Percentiles rank a stretch among this genome's conserved stretches.
phyloP scores from a whole-genome alignment of 179 eudicot genomes.

The Drosera spatulata region DNA sequence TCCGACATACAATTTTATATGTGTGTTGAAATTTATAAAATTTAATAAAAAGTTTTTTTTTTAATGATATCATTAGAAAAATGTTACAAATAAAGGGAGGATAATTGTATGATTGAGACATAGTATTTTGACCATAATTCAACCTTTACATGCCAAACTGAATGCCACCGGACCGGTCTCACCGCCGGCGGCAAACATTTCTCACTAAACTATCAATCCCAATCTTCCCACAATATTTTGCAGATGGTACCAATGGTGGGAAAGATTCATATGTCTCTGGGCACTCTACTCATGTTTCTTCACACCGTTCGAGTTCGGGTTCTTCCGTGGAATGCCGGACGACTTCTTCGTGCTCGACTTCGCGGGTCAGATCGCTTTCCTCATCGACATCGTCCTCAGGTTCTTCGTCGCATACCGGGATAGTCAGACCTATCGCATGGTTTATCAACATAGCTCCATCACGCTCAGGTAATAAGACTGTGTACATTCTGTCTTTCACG shows the following conservation, averaged over 20 bases:
- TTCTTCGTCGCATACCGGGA: conserved; percentile 83
- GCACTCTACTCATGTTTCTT: conserved; percentile 9
- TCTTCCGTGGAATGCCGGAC: conserved; percentile 71
- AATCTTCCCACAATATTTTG: background rate
- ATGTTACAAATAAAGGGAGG: no score
- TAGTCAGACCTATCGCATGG: conserved; percentile 53
- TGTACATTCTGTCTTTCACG: background rate
- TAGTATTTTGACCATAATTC: no score
- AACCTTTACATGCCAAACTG: no score
- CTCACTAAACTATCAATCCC: no score
- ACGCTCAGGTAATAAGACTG: conserved; percentile 42
- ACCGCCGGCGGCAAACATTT: no score
- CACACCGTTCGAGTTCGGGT: conserved; percentile 91
- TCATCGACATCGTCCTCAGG: conserved; percentile 57
- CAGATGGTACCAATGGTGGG: conserved; percentile 1
- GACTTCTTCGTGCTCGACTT: conserved; percentile 63
- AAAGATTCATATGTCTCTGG: background rate
- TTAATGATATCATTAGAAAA: no score
- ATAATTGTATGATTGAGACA: no score
- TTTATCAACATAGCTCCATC: conserved; percentile 43
- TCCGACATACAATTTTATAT: no score
- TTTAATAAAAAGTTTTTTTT: no score
- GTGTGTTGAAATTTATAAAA: no score
- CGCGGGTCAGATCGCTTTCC: conserved; percentile 64
- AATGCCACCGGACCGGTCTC: no score